These are phyloP conservation scores for Cenchrus purpureus DNA, from an alignment of 176 grass and related monocot genomes.

Conservation along the genomic window DNA sequence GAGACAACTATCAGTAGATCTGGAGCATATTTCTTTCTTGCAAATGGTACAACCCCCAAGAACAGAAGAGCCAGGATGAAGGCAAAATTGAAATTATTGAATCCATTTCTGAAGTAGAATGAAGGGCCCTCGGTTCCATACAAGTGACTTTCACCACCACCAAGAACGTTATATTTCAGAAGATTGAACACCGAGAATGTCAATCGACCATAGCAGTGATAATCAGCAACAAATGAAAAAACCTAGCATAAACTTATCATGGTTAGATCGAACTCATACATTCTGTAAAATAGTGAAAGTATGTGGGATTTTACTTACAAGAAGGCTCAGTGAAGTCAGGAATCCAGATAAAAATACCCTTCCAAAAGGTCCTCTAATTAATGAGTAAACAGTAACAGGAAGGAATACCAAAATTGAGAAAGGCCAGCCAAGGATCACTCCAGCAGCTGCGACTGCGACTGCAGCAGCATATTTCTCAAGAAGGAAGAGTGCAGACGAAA, in stretches of 20 bases:
- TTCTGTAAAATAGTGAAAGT: conserved; percentile 14
- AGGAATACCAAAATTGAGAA: conserved; percentile 94
- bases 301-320: conserved; percentile 63
- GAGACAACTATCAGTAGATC: conserved; percentile 86
- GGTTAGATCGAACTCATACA: conserved; percentile 19
- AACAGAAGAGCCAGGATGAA: conserved; percentile 86
- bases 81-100: conserved; percentile 97
- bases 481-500: conserved; percentile 91
- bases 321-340: conserved; percentile 68
- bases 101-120: conserved; percentile 94
- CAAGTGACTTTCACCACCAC: conserved; percentile 91
- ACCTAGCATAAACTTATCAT: conserved; percentile 54
- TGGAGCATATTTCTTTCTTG: conserved; percentile 77
- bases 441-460: conserved; percentile 77
- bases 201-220: conserved; percentile 75
- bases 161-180: conserved; percentile 87
- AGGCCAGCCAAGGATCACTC: conserved; percentile 98
- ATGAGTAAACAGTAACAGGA: conserved; percentile 76
- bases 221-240: conserved; percentile 75
- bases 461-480: conserved; percentile 79
- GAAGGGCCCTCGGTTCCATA: conserved; percentile 83
- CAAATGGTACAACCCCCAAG: conserved; percentile 61
- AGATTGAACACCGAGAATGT: conserved; percentile 94
- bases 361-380: conserved; percentile 74
- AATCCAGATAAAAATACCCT: conserved; percentile 85